Base-by-base conservation (phyloP, 306 rosid genomes). In the Acacia melanoxylon region DNA sequence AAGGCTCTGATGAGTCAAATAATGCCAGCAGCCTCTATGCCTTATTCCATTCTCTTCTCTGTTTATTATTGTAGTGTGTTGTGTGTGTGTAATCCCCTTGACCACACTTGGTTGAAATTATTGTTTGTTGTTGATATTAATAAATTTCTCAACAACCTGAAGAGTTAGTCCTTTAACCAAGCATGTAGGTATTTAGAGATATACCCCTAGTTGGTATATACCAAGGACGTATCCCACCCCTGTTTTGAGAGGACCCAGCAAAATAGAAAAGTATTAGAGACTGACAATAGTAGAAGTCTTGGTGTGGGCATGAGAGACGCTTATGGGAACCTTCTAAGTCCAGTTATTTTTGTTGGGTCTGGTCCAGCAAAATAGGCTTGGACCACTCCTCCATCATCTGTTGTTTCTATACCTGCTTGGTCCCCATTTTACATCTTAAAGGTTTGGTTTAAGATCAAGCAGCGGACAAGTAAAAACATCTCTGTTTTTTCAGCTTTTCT, bases 121-220 rank as follows among this genome's bases (percentile, higher is more conserved):
- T 48, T 29, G 56, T 83, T 85, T 61, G 81, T 67, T 83, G 75
- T 62, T 68, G 87, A 74, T 81, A 73, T 83, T 86, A 58, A 86
- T 17, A 51, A 83, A 8, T 83, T 72, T 77, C 72, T 9, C 89
- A 86, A 80, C 87, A 80, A 86, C 81, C 80, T 69, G 73, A 68
- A 41, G 51, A 20, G 51, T 42, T 0, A 69, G 27, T 14, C 8
- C 52, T 69, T 71, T 5, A 71, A 71, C 58, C 13, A 44, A 33
- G 17, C 27, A 81, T 51, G 41, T 68, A 80, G 71, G 62, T 22
- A 80, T 83, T 83, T 44, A 72, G 76, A 72, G 63, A 48, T 49
- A 29, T 49, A 74, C 71, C 75, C 75, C 67, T 80, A 37, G 58
- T 42, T 61, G 69, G 74, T 37, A 75, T 74, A 75, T 35, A 45